Conservation (phyloP, 2,329 filamentous ascomycete species). For the Trichocomaceae sp. region DNA sequence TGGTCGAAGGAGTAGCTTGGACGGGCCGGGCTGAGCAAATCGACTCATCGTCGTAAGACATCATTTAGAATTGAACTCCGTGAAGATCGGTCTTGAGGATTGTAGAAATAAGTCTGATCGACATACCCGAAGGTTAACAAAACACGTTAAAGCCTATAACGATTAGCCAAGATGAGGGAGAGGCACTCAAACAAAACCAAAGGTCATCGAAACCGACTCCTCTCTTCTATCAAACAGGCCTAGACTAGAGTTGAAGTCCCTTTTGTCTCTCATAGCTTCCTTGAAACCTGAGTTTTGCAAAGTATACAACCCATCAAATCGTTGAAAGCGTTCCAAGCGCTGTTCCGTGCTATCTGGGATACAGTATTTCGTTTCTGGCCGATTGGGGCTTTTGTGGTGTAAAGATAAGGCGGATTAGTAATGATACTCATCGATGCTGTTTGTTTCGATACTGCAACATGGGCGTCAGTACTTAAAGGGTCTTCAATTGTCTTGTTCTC, state of each 20-base stretch:
- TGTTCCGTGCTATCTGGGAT: background rate
- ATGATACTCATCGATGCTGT: background rate
- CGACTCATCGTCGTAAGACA: constrained; percentile 64
- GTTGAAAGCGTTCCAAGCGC: background rate
- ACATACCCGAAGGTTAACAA: constrained; percentile 50
- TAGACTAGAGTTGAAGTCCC: no score
- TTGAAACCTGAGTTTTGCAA: background rate
- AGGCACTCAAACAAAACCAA: constrained; percentile 75
- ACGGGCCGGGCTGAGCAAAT: constrained; percentile 71
- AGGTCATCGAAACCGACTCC: constrained; percentile 53
- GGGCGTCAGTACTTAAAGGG: background rate
- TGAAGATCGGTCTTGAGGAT: constrained; percentile 65
- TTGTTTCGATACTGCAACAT: background rate
- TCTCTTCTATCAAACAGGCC: background rate
- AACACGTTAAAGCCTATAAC: constrained; percentile 65
- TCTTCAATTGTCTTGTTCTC: background rate
- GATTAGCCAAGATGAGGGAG: constrained; percentile 61
- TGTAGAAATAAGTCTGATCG: constrained; percentile 58
- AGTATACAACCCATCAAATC: background rate
- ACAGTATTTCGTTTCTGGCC: background rate
- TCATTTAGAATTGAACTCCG: constrained; percentile 64
- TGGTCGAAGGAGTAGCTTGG: background rate
- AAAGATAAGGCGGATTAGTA: background rate
- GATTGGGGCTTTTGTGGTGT: background rate
- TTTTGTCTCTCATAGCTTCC: background rate